Conservation (phyloP, 805 yeast species). For the Pichia manshurica region DNA sequence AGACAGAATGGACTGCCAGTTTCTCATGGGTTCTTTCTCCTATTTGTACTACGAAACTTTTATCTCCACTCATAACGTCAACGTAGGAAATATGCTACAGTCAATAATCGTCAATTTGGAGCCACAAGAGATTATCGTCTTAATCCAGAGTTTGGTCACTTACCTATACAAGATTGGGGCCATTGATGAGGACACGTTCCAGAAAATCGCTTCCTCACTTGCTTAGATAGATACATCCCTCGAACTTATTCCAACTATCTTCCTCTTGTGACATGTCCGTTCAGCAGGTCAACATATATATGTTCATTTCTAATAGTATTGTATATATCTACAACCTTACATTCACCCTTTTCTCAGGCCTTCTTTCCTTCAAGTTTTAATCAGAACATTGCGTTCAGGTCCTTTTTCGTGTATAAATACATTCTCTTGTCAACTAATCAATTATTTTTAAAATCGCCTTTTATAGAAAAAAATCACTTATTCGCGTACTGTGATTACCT, state of each 20-base stretch:
- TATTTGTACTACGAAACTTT: slow-evolving; percentile 92
- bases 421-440: not conserved
- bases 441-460: not conserved
- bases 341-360: too few relatives aligned
- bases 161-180: slow-evolving; percentile 44
- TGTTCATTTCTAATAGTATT: too few relatives aligned
- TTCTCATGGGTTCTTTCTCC: slow-evolving; percentile 93
- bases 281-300: too few relatives aligned
- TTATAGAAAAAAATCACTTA: too few relatives aligned
- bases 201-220: slow-evolving; percentile 21
- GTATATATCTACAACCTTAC: too few relatives aligned
- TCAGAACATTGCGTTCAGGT: too few relatives aligned
- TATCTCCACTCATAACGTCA: slow-evolving; percentile 64
- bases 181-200: slow-evolving; percentile 32
- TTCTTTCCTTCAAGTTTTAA: too few relatives aligned
- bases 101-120: slow-evolving; percentile 65
- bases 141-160: slow-evolving; percentile 53
- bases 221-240: too few relatives aligned
- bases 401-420: not conserved
- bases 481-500: too few relatives aligned
- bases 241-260: not conserved
- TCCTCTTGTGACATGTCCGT: not conserved
- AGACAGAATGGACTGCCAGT: slow-evolving; percentile 96
- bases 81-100: slow-evolving; percentile 72
- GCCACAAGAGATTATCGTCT: slow-evolving; percentile 55